Conservation (phyloP, 2,329 filamentous ascomycete genomes). For the Myriangium duriaei region DNA sequence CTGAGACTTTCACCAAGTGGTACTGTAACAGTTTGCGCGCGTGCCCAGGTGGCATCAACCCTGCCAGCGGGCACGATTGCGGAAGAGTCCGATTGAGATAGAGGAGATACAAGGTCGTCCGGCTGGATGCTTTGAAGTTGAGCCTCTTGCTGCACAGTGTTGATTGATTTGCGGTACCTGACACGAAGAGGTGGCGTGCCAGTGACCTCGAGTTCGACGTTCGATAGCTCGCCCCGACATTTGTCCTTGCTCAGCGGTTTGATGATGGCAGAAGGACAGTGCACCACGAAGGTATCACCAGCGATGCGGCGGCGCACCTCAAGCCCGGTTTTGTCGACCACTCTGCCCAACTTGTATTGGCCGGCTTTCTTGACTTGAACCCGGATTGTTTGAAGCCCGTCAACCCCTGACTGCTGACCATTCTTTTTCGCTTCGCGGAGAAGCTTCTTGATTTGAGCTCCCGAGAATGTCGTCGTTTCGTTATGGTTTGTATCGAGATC, state of each 20-base stretch:
- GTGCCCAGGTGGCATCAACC: conserved; percentile 70
- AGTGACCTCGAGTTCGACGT: conserved; percentile 68
- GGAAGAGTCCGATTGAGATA: conserved; percentile 48
- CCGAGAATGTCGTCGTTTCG: conserved; percentile 65
- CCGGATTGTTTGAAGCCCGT: conserved; percentile 40
- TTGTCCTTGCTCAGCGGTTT: conserved; percentile 53
- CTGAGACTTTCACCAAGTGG: conserved; percentile 83
- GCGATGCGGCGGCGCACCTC: conserved; percentile 47
- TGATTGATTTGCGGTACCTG: conserved; percentile 79
- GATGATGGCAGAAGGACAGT: conserved; percentile 70
- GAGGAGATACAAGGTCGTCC: conserved; percentile 67
- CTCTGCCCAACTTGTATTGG: conserved; percentile 70
- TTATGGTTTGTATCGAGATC: conserved; percentile 71
- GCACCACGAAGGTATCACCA: conserved; percentile 74
- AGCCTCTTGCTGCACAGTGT: conserved; percentile 69
- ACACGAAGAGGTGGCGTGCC: conserved; percentile 87
- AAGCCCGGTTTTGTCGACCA: conserved; percentile 86
- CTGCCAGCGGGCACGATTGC: conserved; percentile 45
- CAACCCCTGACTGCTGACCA: conserved; percentile 42
- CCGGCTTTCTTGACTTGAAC: conserved; percentile 75
- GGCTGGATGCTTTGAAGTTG: conserved; percentile 91
- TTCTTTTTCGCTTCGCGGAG: conserved; percentile 50
- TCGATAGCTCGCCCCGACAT: conserved; percentile 78
- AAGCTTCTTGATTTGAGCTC: conserved; percentile 62
- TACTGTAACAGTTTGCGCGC: conserved; percentile 60